Conservation (phyloP, 2,329 filamentous ascomycete genomes). For the Acrocalymma vagum region DNA sequence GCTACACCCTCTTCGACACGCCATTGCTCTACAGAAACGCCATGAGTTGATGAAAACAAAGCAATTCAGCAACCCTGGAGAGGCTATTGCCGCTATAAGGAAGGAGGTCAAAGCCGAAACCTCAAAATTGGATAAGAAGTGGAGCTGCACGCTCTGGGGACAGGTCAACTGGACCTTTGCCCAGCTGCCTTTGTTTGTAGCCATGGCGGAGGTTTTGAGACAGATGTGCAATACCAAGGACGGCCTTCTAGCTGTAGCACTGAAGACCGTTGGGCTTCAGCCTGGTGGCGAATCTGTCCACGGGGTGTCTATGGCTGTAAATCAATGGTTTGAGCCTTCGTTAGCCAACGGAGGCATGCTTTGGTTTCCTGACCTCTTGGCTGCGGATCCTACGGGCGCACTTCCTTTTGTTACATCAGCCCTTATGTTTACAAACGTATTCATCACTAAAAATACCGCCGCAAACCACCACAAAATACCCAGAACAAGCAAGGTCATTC, state of each 20-base stretch:
- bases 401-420: slow-evolving; percentile 60
- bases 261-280: slow-evolving; percentile 19
- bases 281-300: slow-evolving; percentile 9
- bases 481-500: slow-evolving; percentile 14
- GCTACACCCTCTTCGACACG: slow-evolving; percentile 51
- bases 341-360: slow-evolving; percentile 65
- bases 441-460: slow-evolving; percentile 29
- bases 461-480: slow-evolving; percentile 21
- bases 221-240: slow-evolving; percentile 41
- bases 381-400: slow-evolving; percentile 59
- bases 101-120: slow-evolving; percentile 30
- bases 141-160: slow-evolving; percentile 34
- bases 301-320: slow-evolving; percentile 15
- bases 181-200: slow-evolving; percentile 47
- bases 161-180: slow-evolving; percentile 38
- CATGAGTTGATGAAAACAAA: slow-evolving; percentile 27
- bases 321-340: slow-evolving; percentile 55
- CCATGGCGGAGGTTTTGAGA: slow-evolving; percentile 46
- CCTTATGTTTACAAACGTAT: slow-evolving; percentile 60
- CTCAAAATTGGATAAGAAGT: slow-evolving; percentile 33
- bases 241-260: slow-evolving; percentile 37
- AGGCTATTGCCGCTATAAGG: slow-evolving; percentile 18
- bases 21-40: slow-evolving; percentile 32
- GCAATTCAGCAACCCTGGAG: slow-evolving; percentile 27
- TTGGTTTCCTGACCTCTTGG: slow-evolving; percentile 67